Evolutionary conservation across 352 stramenopile species (phyloP), one percentile per base, ranked within the genome.

Genomic region (Phytophthora meadii): DNA sequence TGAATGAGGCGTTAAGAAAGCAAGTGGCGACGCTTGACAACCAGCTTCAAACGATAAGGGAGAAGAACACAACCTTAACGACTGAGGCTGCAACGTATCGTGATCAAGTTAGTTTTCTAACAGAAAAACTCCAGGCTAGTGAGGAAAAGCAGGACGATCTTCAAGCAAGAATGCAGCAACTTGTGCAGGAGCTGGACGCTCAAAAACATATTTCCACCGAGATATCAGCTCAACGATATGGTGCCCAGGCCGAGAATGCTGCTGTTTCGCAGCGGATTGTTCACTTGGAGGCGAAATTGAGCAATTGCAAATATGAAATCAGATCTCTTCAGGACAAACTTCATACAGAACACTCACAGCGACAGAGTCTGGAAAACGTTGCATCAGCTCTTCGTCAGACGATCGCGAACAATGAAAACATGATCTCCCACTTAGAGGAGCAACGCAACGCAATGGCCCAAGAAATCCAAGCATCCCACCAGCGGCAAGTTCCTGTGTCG

Each of bases 81-180:
- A 81, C 78, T 0, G 85, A 95, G 63, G 68, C 65, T 15, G 56
- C 68, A 4, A 87, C 87, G 15, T 92, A 91, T 57, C 72, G 85
- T 9, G 83, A 93, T n/a, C 87, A 95, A 67, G 82, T 95, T 19
- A 92, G 68, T 40, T 89, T 90, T 41, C 61, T 95, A 14, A 91
- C 85, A 1, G 81, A 93, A 34, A 89, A 94, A 45, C 61, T 95
- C 22, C 78, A 89, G 39, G 36, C 57, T 14, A 79, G 61, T 2
- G 80, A 91, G 39, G 78, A 88, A 41, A 62, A 80, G 34, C 64
- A 88, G 1, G 34, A 68, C 5, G 80, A 91, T 25, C 60, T 92
- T 4, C 76, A 89, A n/a, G 70, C 74, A 3, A 79, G 89, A 56
- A 74, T 86, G 61, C 74, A 87, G 30, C 67, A 78, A 19, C 39